Base-by-base conservation (phyloP, 2,329 filamentous ascomycete species). In the Neonectria sp. region DNA sequence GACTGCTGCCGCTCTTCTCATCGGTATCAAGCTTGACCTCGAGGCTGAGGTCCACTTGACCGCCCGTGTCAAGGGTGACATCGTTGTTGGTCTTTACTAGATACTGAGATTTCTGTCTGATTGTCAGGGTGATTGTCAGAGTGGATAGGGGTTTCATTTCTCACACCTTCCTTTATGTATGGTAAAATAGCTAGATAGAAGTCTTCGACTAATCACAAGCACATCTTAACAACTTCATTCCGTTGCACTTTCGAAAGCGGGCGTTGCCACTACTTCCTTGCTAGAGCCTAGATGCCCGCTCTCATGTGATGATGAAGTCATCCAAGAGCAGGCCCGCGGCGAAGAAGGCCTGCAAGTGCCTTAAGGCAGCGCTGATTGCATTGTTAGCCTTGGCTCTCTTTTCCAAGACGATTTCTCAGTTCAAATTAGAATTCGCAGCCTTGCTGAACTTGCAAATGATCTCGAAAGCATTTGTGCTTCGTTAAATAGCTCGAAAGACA, bases 11-110 rank as follows among this genome's bases (percentile, higher is more conserved):
- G 88, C 87, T 3, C 82, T 90, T 48, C 82, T 90, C 72, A 83
- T 91, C 33, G 88, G 88, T 62, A 89, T 90, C 81, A 90, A 91
- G 82, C 82, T 91, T 37, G 89, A 91, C 74, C 79, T 90, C 21
- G 88, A 91, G 77, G 88, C 88, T 9, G 88, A 90, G 76, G 86
- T 90, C 48, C 88, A 91, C 76, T 78, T 90, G 70, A 90, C 88
- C 21, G 88, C 89, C 51, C 79, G 88, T 57, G 83, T 90, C 66
- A 83, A 87, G 53, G 88, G 89, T 83, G 88, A 91, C 76, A 89
- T 90, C 72, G 84, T 86, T 17, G 84, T 91, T 58, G 74, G 74
- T 45, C 74, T 76, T 43, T 76, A 76, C 72, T 76, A 75, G 55
- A 45, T 9, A 31, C 3, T 27, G 48, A 13, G 46, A 12, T 52